A percentile compares a stretch with the other conserved stretches of the same genome.
These are phyloP conservation scores for Penicillium longicatenatum DNA, from an alignment of 495 filamentous ascomycete genomes.

Conservation along the genomic window DNA sequence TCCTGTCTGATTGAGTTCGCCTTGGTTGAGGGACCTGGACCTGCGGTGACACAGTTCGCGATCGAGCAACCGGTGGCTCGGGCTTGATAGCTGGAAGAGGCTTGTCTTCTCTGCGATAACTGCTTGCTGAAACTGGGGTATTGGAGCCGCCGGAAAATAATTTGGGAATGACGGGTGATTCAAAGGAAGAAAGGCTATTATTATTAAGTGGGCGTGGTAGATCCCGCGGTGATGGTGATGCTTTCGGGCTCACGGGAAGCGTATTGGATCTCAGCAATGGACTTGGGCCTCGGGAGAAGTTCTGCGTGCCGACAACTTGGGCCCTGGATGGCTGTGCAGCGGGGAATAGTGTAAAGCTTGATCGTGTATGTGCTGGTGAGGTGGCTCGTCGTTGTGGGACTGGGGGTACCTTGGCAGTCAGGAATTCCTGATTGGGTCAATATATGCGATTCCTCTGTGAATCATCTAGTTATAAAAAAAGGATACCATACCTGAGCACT, in stretches of 20 bases:
- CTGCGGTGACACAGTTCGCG: constrained; percentile 10
- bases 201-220: constrained; percentile 12
- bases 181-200: constrained; percentile 18
- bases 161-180: constrained; percentile 15
- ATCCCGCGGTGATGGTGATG: constrained; percentile 1
- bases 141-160: constrained; percentile 13
- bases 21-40: background rate
- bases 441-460: too few relatives aligned
- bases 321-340: constrained; percentile 45
- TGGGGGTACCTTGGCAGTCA: constrained; percentile 21
- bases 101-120: constrained; percentile 19
- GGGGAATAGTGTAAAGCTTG: constrained; percentile 65
- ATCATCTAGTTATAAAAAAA: too few relatives aligned
- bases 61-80: constrained; percentile 8
- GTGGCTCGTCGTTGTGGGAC: constrained; percentile 52
- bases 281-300: constrained; percentile 40
- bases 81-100: constrained; percentile 26
- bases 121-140: constrained; percentile 18
- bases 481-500: constrained; percentile 33
- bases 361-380: constrained; percentile 55
- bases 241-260: constrained; percentile 44
- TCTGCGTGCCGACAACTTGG: constrained; percentile 35
- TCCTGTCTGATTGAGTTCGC: background rate
- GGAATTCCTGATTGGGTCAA: constrained; percentile 17
- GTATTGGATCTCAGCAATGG: constrained; percentile 62